Percentiles rank a stretch among this genome's conserved stretches.
Conservation (phyloP, 2,329 filamentous ascomycete genomes). For the Harringtonia lauricola region DNA sequence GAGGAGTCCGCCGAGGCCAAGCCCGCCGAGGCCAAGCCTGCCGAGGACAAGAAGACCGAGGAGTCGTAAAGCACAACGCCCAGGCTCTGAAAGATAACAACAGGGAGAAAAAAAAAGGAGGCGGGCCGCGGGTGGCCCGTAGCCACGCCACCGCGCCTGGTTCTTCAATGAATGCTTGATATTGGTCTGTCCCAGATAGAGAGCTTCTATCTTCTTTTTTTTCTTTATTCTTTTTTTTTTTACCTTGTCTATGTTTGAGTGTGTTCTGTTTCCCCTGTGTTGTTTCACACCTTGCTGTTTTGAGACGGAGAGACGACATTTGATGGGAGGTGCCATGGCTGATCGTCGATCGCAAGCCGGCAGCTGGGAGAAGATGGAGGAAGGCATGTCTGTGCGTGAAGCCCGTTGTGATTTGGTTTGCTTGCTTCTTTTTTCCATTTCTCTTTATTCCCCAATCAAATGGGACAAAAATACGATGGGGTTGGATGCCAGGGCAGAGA, state of each 20-base stretch:
- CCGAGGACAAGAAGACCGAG: no score
- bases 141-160: not conserved
- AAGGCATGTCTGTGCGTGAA: not conserved
- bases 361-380: not conserved
- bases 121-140: not conserved
- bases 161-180: not conserved
- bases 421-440: not conserved
- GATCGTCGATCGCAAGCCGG: not conserved
- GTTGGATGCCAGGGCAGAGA: not conserved
- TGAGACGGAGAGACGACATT: not conserved
- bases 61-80: constrained; percentile 35
- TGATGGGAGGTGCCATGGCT: not conserved
- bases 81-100: not conserved
- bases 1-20: constrained; percentile 41
- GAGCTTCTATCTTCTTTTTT: not conserved
- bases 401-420: not conserved
- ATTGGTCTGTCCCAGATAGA: not conserved
- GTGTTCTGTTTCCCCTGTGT: not conserved
- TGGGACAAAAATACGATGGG: not conserved
- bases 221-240: not conserved
- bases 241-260: not conserved
- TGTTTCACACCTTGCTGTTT: not conserved
- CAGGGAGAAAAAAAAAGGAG: not conserved
- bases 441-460: not conserved
- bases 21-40: constrained; percentile 22